Percentiles rank a stretch among this genome's conserved stretches.
phyloP scores from a whole-genome alignment of 2,329 filamentous ascomycete species.

The Dactylellina drechsleri region DNA sequence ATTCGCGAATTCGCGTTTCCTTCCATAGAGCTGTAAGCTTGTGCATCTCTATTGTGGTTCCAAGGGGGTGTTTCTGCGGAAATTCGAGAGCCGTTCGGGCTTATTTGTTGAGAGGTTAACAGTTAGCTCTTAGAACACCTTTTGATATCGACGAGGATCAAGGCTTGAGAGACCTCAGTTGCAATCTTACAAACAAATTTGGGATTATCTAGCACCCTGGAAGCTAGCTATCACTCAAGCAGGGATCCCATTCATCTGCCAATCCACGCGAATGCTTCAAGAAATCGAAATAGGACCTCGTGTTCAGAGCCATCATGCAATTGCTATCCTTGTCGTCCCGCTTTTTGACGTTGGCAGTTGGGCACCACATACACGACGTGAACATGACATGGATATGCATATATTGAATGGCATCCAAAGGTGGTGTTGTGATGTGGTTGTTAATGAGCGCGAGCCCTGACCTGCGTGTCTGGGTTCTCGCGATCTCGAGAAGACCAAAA shows the following conservation, averaged over 20 bases:
- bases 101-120: constrained; percentile 27
- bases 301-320: background rate
- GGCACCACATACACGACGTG: no score
- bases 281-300: background rate
- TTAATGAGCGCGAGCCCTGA: no score
- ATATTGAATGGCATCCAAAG: no score
- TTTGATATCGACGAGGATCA: constrained; percentile 53
- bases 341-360: no score
- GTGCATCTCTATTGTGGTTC: no score
- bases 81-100: constrained; percentile 24
- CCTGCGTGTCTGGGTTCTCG: no score
- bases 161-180: constrained; percentile 41
- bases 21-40: no score
- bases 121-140: constrained; percentile 2
- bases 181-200: constrained; percentile 41
- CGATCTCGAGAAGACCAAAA: no score
- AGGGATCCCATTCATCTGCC: constrained; percentile 33
- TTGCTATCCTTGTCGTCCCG: no score
- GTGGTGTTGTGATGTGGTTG: no score
- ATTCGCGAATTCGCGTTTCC: no score
- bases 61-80: constrained; percentile 9
- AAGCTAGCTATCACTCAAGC: constrained; percentile 15
- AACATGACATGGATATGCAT: no score
- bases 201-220: constrained; percentile 31
- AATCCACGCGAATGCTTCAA: background rate